A percentile compares a stretch with the other conserved stretches of the same genome.
phyloP scores from a whole-genome alignment of 2,329 filamentous ascomycete genomes.

The Simplicillium sp. region DNA sequence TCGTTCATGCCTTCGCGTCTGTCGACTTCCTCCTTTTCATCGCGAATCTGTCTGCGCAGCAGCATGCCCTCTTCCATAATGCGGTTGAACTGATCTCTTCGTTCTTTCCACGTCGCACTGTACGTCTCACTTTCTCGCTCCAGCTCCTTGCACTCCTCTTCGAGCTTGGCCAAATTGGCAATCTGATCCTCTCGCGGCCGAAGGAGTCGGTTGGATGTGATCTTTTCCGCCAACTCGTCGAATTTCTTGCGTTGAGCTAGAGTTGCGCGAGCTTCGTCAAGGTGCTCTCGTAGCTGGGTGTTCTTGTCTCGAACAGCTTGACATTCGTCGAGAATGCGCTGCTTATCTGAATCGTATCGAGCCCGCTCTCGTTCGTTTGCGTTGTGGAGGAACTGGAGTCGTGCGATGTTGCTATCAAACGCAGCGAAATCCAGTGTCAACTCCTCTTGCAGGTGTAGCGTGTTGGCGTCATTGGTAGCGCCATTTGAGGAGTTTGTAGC shows the following conservation, averaged over 20 bases:
- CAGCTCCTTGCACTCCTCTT: conserved; percentile 80
- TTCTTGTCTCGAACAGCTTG: conserved; percentile 71
- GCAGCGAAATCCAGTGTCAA: conserved; percentile 80
- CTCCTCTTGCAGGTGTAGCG: conserved; percentile 70
- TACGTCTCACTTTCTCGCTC: conserved; percentile 78
- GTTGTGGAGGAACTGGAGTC: conserved; percentile 76
- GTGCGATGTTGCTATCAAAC: conserved; percentile 76
- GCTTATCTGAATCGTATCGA: conserved; percentile 73
- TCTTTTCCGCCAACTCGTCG: conserved; percentile 80
- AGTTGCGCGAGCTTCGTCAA: conserved; percentile 67
- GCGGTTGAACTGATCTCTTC: conserved; percentile 74
- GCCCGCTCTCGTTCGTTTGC: conserved; percentile 78
- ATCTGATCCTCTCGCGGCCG: conserved; percentile 78
- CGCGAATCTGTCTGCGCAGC: conserved; percentile 74
- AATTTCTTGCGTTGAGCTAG: conserved; percentile 75
- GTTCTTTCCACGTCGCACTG: conserved; percentile 72
- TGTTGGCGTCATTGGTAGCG: conserved; percentile 34
- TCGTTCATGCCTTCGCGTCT: conserved; percentile 73
- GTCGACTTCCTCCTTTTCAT: conserved; percentile 93
- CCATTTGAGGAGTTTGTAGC: conserved; percentile 11
- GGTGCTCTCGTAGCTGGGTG: conserved; percentile 57
- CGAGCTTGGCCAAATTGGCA: conserved; percentile 67
- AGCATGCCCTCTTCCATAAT: conserved; percentile 90
- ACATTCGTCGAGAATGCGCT: conserved; percentile 69
- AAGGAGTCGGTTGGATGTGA: conserved; percentile 70